Base-by-base conservation (phyloP, 164 flowering plant species). In the Dillenia turbinata region DNA sequence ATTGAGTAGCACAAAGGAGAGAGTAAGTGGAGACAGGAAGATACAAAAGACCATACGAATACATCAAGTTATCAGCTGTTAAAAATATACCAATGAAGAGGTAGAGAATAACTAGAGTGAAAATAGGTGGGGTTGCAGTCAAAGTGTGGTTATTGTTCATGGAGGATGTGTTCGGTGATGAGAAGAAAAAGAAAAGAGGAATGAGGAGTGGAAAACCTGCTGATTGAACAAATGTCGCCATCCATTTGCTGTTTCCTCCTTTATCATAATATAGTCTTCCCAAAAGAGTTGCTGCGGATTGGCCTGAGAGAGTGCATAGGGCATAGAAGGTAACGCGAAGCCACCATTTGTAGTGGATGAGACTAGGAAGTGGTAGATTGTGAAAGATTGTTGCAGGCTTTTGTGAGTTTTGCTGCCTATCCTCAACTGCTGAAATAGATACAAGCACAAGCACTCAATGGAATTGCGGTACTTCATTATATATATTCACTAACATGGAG, bases 161-260 rank as follows among this genome's bases (percentile, higher is more conserved):
- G 54, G 54, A 51, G 16, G 22, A 19, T 19, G 22, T 19, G 22
- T 19, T 19, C 1, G 22, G 22, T 19, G 11, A 19, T 2, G 48
- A 40, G 22, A 57, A 57, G 52, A 58, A 8, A 7, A 51, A 51
- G 8, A 51, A 48, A 2, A 51, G 53, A 9, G 48, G 57, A n/a
- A 56, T 14, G 43, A 62, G 55, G 47, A 63, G 54, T 47, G 72
- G 67, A 53, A 63, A 55, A 10, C 60, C 66, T 33, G 50, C 47
- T 24, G 46, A 15, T 54, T 47, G 59, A 12, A 63, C 67, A 10
- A 58, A 49, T 33, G 72, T 63, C 26, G 63, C 67, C 63, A 64
- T 52, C 72, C 72, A 69, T 58, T 64, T 64, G 46, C 72, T 69
- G 17, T 55, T 63, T 12, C 72, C 72, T 10, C 72, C 72, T 55